Percentiles rank a stretch among this genome's conserved stretches.
Conservation (phyloP, 768 basidiomycete genomes). For the Boletus huronensis region DNA sequence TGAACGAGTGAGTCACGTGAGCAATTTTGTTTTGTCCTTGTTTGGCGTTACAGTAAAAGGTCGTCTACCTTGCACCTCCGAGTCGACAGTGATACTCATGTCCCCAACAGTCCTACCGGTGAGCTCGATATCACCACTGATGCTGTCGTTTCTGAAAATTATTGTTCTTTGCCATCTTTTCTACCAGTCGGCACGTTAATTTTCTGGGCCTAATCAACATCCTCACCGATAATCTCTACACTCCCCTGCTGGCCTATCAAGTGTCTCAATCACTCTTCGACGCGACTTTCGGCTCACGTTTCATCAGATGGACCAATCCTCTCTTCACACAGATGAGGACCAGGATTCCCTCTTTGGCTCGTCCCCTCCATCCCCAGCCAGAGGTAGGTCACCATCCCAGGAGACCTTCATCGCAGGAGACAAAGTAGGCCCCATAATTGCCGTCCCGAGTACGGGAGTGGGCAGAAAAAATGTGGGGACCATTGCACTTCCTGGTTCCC, state of each 20-base stretch:
- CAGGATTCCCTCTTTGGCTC: slow-evolving; percentile 77
- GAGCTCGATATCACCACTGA: background rate
- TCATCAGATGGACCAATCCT: slow-evolving; percentile 19
- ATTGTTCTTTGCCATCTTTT: background rate
- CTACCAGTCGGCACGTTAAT: background rate
- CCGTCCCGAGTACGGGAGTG: slow-evolving; percentile 27
- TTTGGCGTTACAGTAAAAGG: slow-evolving; percentile 4
- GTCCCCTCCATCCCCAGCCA: slow-evolving; percentile 66
- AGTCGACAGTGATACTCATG: background rate
- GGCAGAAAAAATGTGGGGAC: slow-evolving; percentile 74
- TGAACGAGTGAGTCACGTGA: too few species aligned
- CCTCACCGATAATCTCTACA: slow-evolving; percentile 2
- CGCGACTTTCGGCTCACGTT: slow-evolving; percentile 14
- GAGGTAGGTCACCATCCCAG: slow-evolving; percentile 77
- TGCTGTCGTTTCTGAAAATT: background rate
- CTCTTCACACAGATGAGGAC: slow-evolving; percentile 33
- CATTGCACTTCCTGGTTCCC: slow-evolving; percentile 98
- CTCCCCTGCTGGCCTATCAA: slow-evolving; percentile 4
- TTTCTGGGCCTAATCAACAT: background rate
- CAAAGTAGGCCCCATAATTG: slow-evolving; percentile 10
- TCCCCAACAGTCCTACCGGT: background rate
- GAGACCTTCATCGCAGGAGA: slow-evolving; percentile 20
- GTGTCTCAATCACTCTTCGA: slow-evolving; percentile 16
- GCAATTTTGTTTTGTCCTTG: slow-evolving; percentile 2
- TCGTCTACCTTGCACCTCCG: background rate